Conservation (phyloP, 148 eudicot genomes). For the Rhododendron simsii region DNA sequence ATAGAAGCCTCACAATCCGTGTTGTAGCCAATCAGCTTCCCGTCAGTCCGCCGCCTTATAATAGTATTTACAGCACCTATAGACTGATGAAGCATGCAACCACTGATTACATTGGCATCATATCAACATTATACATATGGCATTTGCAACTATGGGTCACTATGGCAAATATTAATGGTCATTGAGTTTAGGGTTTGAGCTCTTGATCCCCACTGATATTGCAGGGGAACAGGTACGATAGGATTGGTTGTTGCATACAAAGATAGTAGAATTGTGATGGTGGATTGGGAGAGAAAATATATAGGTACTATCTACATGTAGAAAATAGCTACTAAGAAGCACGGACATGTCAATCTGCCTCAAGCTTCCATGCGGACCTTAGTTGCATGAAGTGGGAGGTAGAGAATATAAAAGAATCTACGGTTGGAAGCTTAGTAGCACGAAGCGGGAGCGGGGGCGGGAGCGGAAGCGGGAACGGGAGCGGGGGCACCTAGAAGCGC, state of each 20-base stretch:
- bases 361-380: not conserved
- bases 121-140: not conserved
- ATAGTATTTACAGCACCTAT: conserved; percentile 57
- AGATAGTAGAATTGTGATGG: not conserved
- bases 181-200: not conserved
- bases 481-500: no score
- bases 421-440: not conserved
- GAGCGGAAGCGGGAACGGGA: no score
- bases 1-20: conserved; percentile 56
- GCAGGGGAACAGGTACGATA: not conserved
- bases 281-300: not conserved
- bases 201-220: not conserved
- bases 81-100: conserved; percentile 27
- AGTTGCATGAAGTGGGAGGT: not conserved
- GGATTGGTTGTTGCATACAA: not conserved
- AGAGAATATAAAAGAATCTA: not conserved
- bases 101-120: conserved; percentile 11
- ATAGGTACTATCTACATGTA: not conserved
- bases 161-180: not conserved
- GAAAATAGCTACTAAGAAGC: not conserved
- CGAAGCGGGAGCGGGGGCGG: no score
- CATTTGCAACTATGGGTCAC: no score
- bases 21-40: conserved; percentile 46
- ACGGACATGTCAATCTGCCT: not conserved
- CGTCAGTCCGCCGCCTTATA: conserved; percentile 35